These are phyloP conservation scores for Ruellia speciosa DNA, from an alignment of 305 asterid species.

Conservation along the genomic window DNA sequence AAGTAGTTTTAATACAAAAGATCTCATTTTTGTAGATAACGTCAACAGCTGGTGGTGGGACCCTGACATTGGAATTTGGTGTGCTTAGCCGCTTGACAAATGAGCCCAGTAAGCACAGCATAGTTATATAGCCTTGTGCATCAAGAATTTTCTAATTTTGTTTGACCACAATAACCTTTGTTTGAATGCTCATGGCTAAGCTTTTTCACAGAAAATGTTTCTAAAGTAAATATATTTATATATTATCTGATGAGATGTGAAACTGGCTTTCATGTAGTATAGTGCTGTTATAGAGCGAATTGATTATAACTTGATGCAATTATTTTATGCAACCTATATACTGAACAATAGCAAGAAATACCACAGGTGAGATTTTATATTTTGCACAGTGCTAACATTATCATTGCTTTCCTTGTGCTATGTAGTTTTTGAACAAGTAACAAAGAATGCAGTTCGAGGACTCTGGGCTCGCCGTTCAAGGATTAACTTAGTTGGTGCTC, in stretches of 20 bases:
- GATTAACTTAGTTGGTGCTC: slow-evolving; percentile 95
- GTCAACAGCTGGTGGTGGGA: slow-evolving; percentile 99
- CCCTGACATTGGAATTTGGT: slow-evolving; percentile 90
- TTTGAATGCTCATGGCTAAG: not conserved
- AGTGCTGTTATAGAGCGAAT: no score
- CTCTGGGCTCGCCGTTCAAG: slow-evolving; percentile 97
- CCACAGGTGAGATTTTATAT: not conserved
- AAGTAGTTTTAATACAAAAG: slow-evolving; percentile 13
- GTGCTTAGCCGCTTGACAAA: slow-evolving; percentile 91
- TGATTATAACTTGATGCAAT: not conserved
- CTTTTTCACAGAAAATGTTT: not conserved
- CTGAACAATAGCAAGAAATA: slow-evolving; percentile 10
- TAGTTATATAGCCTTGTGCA: slow-evolving; percentile 4
- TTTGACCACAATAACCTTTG: not conserved
- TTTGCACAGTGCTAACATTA: slow-evolving; percentile 16
- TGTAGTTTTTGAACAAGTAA: slow-evolving; percentile 88
- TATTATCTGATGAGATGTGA: no score
- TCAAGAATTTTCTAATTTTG: not conserved
- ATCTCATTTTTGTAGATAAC: slow-evolving; percentile 57
- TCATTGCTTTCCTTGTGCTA: slow-evolving; percentile 23
- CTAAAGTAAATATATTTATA: no score
- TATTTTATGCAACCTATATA: not conserved
- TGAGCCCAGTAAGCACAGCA: slow-evolving; percentile 62
- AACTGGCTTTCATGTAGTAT: no score
- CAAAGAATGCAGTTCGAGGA: slow-evolving; percentile 93